Evolutionary conservation across 2,329 filamentous ascomycete genomes (phyloP).

Genomic region (Acrocalymma vagum): DNA sequence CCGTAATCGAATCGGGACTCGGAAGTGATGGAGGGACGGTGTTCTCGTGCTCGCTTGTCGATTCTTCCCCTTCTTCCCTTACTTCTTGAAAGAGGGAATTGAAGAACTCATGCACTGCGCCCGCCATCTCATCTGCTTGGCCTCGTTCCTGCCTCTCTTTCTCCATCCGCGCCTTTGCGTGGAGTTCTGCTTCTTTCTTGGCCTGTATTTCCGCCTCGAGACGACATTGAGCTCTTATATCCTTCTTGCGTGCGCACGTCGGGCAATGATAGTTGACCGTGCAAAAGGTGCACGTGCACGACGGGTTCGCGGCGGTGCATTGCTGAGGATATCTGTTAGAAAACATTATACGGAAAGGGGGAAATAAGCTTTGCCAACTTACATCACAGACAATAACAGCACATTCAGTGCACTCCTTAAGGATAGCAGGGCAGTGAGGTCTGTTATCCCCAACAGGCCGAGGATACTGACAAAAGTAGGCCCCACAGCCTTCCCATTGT

Average conservation of each 20-base stretch:
- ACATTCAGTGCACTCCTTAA: slow-evolving; percentile 51
- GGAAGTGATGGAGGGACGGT: slow-evolving; percentile 16
- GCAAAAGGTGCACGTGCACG: slow-evolving; percentile 50
- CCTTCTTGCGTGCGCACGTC: slow-evolving; percentile 41
- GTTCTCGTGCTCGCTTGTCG: slow-evolving; percentile 10
- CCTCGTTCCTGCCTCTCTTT: slow-evolving; percentile 44
- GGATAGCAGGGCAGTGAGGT: slow-evolving; percentile 42
- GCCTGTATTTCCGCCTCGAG: slow-evolving; percentile 44
- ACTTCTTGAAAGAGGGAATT: slow-evolving; percentile 30
- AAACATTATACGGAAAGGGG: background rate
- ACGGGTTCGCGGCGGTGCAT: slow-evolving; percentile 38
- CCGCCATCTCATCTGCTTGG: slow-evolving; percentile 44
- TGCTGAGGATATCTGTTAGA: slow-evolving; percentile 29
- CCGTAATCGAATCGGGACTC: slow-evolving; percentile 44
- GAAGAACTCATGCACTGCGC: slow-evolving; percentile 46
- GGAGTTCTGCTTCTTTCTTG: slow-evolving; percentile 39
- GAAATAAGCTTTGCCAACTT: slow-evolving; percentile 25
- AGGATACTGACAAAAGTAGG: slow-evolving; percentile 51
- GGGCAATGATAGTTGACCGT: slow-evolving; percentile 51
- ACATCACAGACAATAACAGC: slow-evolving; percentile 52
- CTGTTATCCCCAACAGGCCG: slow-evolving; percentile 49
- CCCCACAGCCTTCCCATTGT: slow-evolving; percentile 53
- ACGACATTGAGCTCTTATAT: slow-evolving; percentile 44
- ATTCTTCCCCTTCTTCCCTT: slow-evolving; percentile 2
- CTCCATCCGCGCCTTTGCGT: slow-evolving; percentile 35